Base-by-base conservation (phyloP, 2,329 filamentous ascomycete species). In the Nannizzia gypsea region DNA sequence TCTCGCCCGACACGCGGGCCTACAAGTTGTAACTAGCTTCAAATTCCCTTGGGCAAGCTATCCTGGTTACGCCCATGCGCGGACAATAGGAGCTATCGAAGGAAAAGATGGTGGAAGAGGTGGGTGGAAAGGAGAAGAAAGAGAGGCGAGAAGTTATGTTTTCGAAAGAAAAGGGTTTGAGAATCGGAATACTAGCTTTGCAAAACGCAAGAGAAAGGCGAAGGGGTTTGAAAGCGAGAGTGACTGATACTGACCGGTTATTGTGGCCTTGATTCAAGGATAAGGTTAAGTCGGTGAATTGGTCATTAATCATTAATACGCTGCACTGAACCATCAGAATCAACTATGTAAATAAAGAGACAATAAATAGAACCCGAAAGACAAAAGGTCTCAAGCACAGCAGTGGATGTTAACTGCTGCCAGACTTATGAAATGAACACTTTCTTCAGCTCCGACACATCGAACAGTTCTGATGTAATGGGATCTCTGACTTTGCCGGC, bases 381-480 rank as follows among this genome's bases (percentile, higher is more conserved):
- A 34, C 17, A 34, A 26, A 11, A 8, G 20, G 31, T 34, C 17
- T 6, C 13, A 6, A 34, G 5, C 15, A 26, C 26, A 54, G n/a
- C 26, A n/a, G 31, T 31, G 3, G 26, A 54, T 54, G 26, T 34
- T 8, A 1, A 54, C 26, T 28, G 50, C 50, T 28, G 11, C 5
- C 20, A 28, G n/a, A 13, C 22, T 68, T 76, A 96, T 59, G 89
- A 89, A 62, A 97, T 96, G 70, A 86, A 99, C 22, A 97, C 90
- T 77, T 95, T 96, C 77, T 88, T 88, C 61, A 93, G 76, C 59
- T 83, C 78, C 1, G 79, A 78, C 58, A 79, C 76, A 0, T 78
- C 72, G 68, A 81, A 93, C 9, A 87, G 75, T 57, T 89, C 82
- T 0, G 86, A 86, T 0, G 87, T 90, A 17, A 86, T 84, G 20